Base-by-base conservation (phyloP, 2,329 filamentous ascomycete species). In the Laburnicola sp. region DNA sequence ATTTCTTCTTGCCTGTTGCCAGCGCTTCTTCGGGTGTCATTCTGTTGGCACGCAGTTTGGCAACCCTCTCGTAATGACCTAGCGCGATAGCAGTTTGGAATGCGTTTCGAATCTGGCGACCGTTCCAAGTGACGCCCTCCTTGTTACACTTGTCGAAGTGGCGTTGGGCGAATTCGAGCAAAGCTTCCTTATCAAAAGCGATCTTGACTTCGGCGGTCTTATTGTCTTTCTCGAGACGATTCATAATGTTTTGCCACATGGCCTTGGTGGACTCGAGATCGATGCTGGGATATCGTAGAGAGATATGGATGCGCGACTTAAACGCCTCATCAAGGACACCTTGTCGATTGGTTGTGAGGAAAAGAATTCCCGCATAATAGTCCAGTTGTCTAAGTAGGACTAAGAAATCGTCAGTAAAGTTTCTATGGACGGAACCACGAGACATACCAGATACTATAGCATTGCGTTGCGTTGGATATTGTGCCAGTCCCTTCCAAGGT, bases 271-370 rank as follows among this genome's bases (percentile, higher is more conserved):
- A 30, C n/a, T 38, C 32, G 16, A 50, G 40, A 25, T 50, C 40
- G 25, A 50, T 38, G 47, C 41, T 44, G 5, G 48, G 41, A 34
- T 51, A 51, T 3, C 10, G 37, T 25, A 51, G 26, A 16, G 28
- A 36, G 36, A 51, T 37, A 30, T 51, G 48, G 26, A 51, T 45
- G 22, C 48, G 48, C 11, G 42, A 51, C 25, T 42, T 40, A 28
- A 51, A 51, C 0, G 73, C 74, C 1, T 71, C 68, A 45, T 76
- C 74, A 48, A 76, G 65, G 64, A 1, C 30, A 30, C 42, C 48
- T 10, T 73, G 65, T 0, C 73, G 69, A 46, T 76, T 76, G 2
- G 73, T 74, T 0, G 75, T 76, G 4, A 77, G 56, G 59, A 76
- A 75, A 2, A 77, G 58, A 38, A 76, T 71, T 2, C 74, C 74